Evolutionary conservation across 2,329 filamentous ascomycete species (phyloP).

Genomic region (Zymoseptoria tritici): DNA sequence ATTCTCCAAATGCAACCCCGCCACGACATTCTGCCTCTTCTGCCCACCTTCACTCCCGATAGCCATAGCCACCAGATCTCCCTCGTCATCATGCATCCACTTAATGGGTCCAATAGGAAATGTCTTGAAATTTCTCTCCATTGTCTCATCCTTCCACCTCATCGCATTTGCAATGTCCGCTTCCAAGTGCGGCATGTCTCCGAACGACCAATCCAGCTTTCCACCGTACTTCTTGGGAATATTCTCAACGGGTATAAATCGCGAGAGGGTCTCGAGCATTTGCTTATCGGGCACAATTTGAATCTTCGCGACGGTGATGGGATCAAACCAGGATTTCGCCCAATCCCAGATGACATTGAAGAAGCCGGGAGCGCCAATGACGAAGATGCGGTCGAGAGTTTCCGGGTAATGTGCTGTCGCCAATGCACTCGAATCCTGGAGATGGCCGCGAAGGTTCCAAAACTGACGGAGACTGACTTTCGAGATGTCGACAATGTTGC

Average conservation of each 20-base stretch:
- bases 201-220: constrained; percentile 73
- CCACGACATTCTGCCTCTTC: constrained; percentile 33
- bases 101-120: constrained; percentile 42
- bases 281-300: constrained; percentile 73
- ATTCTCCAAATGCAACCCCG: constrained; percentile 29
- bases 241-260: constrained; percentile 73
- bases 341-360: constrained; percentile 92
- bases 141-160: constrained; percentile 32
- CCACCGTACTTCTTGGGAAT: constrained; percentile 90
- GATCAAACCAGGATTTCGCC: constrained; percentile 89
- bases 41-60: constrained; percentile 39
- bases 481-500: constrained; percentile 90
- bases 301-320: constrained; percentile 90
- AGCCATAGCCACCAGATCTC: constrained; percentile 39
- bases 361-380: constrained; percentile 84
- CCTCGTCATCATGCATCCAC: constrained; percentile 36
- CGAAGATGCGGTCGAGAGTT: constrained; percentile 77
- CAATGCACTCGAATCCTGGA: constrained; percentile 83
- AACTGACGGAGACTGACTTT: constrained; percentile 86
- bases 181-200: constrained; percentile 67
- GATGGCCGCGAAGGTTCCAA: constrained; percentile 88
- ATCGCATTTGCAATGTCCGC: constrained; percentile 36
- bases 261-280: constrained; percentile 66
- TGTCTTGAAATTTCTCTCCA: constrained; percentile 30
- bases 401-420: constrained; percentile 94